A percentile compares a stretch with the other conserved stretches of the same genome.
Evolutionary conservation across 1,139 yeast species (phyloP).

Genomic region (Candida sp.): DNA sequence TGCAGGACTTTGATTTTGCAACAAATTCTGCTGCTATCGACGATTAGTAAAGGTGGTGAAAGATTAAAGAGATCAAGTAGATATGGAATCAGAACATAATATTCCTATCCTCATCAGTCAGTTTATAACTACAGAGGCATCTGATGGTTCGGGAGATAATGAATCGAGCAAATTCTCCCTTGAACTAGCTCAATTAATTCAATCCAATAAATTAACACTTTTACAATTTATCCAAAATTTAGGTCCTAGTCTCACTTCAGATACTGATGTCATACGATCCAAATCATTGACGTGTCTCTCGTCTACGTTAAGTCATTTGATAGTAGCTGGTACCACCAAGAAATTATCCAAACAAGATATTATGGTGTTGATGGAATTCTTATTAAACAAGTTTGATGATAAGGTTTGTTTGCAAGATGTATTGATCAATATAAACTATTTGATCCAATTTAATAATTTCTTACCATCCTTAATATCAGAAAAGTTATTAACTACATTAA

Average conservation of each 20-base stretch:
- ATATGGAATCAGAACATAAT: slow-evolving; percentile 10
- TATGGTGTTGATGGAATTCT: slow-evolving; percentile 63
- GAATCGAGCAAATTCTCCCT: slow-evolving; percentile 14
- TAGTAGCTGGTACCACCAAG: slow-evolving; percentile 11
- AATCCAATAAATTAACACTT: slow-evolving; percentile 20
- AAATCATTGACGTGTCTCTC: slow-evolving; percentile 60
- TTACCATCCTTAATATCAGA: slow-evolving; percentile 22
- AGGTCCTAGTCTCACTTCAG: slow-evolving; percentile 61
- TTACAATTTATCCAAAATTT: slow-evolving; percentile 34
- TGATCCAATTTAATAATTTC: slow-evolving; percentile 49
- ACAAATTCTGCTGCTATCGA: background rate
- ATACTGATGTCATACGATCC: slow-evolving; percentile 49
- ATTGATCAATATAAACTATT: slow-evolving; percentile 50
- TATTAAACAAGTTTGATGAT: slow-evolving; percentile 66
- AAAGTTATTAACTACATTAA: slow-evolving; percentile 37
- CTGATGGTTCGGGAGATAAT: slow-evolving; percentile 17
- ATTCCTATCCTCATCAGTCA: slow-evolving; percentile 34
- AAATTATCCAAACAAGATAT: slow-evolving; percentile 61
- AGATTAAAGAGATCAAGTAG: background rate
- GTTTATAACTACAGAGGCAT: slow-evolving; percentile 28
- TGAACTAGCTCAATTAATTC: slow-evolving; percentile 21
- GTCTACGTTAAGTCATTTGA: slow-evolving; percentile 39
- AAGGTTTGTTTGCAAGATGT: slow-evolving; percentile 50
- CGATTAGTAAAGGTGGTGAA: background rate
- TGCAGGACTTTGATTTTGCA: background rate